Percentiles rank a stretch among this genome's conserved stretches.
Evolutionary conservation across 2,329 filamentous ascomycete species (phyloP).

Genomic region (Colletotrichum costaricense): DNA sequence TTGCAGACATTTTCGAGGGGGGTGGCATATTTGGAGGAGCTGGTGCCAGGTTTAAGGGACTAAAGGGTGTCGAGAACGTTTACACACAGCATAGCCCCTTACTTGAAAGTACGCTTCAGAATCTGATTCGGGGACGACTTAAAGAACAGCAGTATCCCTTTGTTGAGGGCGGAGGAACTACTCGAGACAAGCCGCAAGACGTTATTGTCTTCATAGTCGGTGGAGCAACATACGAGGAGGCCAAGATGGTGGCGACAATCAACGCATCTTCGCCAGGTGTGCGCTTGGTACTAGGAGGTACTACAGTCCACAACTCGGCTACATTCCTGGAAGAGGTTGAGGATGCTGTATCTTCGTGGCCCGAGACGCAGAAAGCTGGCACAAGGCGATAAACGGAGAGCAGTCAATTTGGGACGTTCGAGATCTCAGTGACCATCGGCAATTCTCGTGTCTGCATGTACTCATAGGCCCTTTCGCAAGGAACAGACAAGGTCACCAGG

Average conservation of each 20-base stretch:
- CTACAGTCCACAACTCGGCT: conserved; percentile 86
- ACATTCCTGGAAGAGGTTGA: conserved; percentile 93
- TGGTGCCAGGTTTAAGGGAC: conserved; percentile 87
- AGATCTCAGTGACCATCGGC: not conserved
- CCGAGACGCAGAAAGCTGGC: conserved; percentile 63
- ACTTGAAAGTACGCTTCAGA: conserved; percentile 88
- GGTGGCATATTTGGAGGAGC: conserved; percentile 92
- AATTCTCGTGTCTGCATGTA: not conserved
- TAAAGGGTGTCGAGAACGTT: conserved; percentile 98
- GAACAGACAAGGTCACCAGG: not conserved
- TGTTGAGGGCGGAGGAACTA: conserved; percentile 86
- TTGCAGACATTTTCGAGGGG: conserved; percentile 92
- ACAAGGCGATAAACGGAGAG: conserved; percentile 38
- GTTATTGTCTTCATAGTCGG: conserved; percentile 95
- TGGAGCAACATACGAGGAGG: conserved; percentile 95
- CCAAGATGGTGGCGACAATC: conserved; percentile 93
- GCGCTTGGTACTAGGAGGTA: conserved; percentile 89
- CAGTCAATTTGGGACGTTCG: not conserved
- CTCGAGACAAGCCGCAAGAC: conserved; percentile 95
- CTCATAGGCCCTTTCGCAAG: not conserved
- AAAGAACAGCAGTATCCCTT: conserved; percentile 93
- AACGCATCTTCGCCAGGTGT: conserved; percentile 92
- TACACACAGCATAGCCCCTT: conserved; percentile 97
- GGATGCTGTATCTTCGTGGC: conserved; percentile 88
- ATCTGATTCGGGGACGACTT: conserved; percentile 90